phyloP scores from a whole-genome alignment of 805 yeast species.

The Debaryomyces prosopidis region DNA sequence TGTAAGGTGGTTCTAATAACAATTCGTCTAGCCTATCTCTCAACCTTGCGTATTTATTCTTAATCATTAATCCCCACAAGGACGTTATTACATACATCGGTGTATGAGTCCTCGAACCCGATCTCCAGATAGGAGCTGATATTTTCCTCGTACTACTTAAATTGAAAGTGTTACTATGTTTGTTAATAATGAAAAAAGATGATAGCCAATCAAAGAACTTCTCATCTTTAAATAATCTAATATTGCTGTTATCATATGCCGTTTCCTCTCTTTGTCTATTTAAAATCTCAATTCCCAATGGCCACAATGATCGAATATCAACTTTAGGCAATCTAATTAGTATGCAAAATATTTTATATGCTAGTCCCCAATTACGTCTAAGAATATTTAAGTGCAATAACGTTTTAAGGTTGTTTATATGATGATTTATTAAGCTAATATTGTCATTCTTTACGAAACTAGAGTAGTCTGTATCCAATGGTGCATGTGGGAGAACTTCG shows the following conservation, averaged over 20 bases:
- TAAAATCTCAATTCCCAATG: constrained; percentile 61
- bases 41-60: constrained; percentile 34
- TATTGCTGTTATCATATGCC: background rate
- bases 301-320: constrained; percentile 63
- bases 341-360: constrained; percentile 52
- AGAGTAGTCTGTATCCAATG: constrained; percentile 4
- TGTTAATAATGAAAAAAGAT: constrained; percentile 22
- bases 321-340: constrained; percentile 48
- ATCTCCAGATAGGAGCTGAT: constrained; percentile 38
- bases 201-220: constrained; percentile 39
- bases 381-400: constrained; percentile 52
- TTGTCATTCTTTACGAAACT: background rate
- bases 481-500: constrained; percentile 21
- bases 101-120: constrained; percentile 40
- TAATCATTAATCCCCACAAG: constrained; percentile 43
- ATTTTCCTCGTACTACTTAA: constrained; percentile 5
- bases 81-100: constrained; percentile 42
- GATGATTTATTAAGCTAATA: constrained; percentile 19
- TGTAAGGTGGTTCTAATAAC: constrained; percentile 43
- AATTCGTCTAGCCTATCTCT: constrained; percentile 36
- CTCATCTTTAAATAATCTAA: constrained; percentile 20
- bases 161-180: constrained; percentile 8
- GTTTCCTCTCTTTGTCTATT: constrained; percentile 9
- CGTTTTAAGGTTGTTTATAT: constrained; percentile 35
- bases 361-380: constrained; percentile 53